phyloP scores from a whole-genome alignment of 2,329 filamentous ascomycete genomes.

The Pyrenophora tritici-repentis region DNA sequence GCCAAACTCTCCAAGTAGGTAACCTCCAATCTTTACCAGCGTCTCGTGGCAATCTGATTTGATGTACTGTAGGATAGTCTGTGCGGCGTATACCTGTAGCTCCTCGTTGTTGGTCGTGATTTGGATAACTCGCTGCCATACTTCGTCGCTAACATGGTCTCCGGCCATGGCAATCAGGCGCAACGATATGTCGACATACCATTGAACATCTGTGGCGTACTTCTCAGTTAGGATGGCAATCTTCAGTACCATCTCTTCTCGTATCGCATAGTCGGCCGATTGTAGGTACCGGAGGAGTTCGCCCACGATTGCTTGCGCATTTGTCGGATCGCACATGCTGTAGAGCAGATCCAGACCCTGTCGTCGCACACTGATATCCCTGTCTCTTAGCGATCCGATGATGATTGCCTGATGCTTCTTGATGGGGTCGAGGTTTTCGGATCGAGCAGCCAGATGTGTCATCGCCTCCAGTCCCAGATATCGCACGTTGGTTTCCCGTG shows the following conservation, averaged over 20 bases:
- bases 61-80: slow-evolving; percentile 89
- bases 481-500: slow-evolving; percentile 93
- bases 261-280: slow-evolving; percentile 94
- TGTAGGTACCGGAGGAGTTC: slow-evolving; percentile 94
- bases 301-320: slow-evolving; percentile 88
- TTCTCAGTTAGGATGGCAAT: slow-evolving; percentile 98
- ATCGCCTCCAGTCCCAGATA: slow-evolving; percentile 96
- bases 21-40: slow-evolving; percentile 94
- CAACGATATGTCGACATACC: slow-evolving; percentile 98
- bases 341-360: slow-evolving; percentile 96
- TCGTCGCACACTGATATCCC: slow-evolving; percentile 94
- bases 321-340: slow-evolving; percentile 99
- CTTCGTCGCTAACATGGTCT: slow-evolving; percentile 97
- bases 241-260: slow-evolving; percentile 99
- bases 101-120: slow-evolving; percentile 99
- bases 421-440: slow-evolving; percentile 94
- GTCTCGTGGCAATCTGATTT: slow-evolving; percentile 98
- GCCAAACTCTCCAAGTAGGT: slow-evolving; percentile 94
- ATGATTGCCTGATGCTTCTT: slow-evolving; percentile 98
- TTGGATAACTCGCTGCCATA: slow-evolving; percentile 98
- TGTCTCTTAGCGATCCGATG: slow-evolving; percentile 87
- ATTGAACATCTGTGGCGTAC: slow-evolving; percentile 96
- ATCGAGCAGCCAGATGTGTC: slow-evolving; percentile 93
- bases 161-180: slow-evolving; percentile 94
- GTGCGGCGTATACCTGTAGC: slow-evolving; percentile 92